phyloP scores from a whole-genome alignment of 2,329 filamentous ascomycete species.

The Onygenales sp. region DNA sequence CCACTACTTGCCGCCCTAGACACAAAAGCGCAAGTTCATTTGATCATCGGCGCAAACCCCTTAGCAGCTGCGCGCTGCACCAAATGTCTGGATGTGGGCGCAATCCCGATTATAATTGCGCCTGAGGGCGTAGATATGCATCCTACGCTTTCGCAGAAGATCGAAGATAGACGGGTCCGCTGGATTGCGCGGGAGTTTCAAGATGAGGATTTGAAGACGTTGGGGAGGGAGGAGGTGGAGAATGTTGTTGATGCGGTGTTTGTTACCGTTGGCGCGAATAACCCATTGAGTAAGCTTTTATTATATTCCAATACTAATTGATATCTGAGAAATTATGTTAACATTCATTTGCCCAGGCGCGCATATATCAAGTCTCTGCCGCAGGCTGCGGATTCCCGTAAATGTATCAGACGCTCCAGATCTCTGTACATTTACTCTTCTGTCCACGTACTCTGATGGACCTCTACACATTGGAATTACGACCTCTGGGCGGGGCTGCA shows the following conservation, averaged over 20 bases:
- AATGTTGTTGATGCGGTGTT: conserved; percentile 85
- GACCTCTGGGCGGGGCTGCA: conserved; percentile 89
- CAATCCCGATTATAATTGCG: conserved; percentile 68
- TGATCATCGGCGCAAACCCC: conserved; percentile 78
- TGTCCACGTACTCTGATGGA: conserved; percentile 82
- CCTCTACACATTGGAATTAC: conserved; percentile 92
- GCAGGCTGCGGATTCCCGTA: conserved; percentile 72
- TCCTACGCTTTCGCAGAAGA: conserved; percentile 42
- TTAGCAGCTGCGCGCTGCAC: conserved; percentile 76
- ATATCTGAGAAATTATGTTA: conserved; percentile 4
- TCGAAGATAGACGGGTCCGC: conserved; percentile 32
- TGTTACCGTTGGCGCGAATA: conserved; percentile 54
- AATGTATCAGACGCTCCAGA: conserved; percentile 83
- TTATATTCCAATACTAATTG: not conserved
- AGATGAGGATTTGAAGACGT: conserved; percentile 59
- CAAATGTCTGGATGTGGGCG: conserved; percentile 73
- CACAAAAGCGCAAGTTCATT: conserved; percentile 49
- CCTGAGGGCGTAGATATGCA: conserved; percentile 54
- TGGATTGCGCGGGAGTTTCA: conserved; percentile 48
- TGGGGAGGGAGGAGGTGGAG: conserved; percentile 73
- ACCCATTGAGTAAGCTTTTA: conserved; percentile 37
- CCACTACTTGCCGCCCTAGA: conserved; percentile 31
- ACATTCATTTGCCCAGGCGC: conserved; percentile 35
- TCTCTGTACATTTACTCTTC: conserved; percentile 80
- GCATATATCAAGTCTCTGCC: conserved; percentile 66